phyloP scores from a whole-genome alignment of 176 grass and related monocot genomes.

The Carex pumila region DNA sequence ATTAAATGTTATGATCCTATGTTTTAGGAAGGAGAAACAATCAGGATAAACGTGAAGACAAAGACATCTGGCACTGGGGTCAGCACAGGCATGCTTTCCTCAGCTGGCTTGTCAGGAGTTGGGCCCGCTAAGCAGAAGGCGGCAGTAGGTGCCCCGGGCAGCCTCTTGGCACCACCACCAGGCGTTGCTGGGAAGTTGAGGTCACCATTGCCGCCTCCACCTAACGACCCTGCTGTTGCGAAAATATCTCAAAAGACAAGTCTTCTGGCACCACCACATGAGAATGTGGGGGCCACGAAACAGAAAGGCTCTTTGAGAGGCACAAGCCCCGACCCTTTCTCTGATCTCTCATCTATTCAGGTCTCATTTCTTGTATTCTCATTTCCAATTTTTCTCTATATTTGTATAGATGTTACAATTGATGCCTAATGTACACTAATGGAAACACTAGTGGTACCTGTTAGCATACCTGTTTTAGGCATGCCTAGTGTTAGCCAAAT shows the following conservation, averaged over 20 bases:
- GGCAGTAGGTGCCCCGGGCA: background rate
- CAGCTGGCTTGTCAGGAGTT: conserved; percentile 62
- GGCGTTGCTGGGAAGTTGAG: conserved; percentile 69
- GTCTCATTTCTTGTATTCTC: conserved; percentile 32
- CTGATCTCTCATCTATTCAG: conserved; percentile 90
- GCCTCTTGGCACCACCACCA: conserved; percentile 73
- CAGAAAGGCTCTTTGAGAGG: conserved; percentile 42
- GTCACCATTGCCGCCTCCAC: conserved; percentile 83
- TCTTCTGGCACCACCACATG: conserved; percentile 23
- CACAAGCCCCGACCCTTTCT: conserved; percentile 45
- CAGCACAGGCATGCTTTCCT: conserved; percentile 72
- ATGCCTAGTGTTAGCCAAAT: background rate
- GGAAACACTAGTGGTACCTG: background rate
- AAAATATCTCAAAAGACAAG: conserved; percentile 45
- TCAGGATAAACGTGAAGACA: conserved; percentile 96
- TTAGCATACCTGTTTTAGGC: background rate
- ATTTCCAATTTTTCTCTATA: background rate
- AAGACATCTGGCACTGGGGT: conserved; percentile 34
- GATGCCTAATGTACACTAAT: background rate
- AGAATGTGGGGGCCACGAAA: conserved; percentile 28
- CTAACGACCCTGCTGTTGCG: conserved; percentile 72
- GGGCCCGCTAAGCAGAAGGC: conserved; percentile 40
- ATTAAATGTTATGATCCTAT: conserved; percentile 15
- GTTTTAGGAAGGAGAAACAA: conserved; percentile 97
- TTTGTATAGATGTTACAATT: background rate